phyloP scores from a whole-genome alignment of 495 filamentous ascomycete genomes.

The Bacidia rubella region DNA sequence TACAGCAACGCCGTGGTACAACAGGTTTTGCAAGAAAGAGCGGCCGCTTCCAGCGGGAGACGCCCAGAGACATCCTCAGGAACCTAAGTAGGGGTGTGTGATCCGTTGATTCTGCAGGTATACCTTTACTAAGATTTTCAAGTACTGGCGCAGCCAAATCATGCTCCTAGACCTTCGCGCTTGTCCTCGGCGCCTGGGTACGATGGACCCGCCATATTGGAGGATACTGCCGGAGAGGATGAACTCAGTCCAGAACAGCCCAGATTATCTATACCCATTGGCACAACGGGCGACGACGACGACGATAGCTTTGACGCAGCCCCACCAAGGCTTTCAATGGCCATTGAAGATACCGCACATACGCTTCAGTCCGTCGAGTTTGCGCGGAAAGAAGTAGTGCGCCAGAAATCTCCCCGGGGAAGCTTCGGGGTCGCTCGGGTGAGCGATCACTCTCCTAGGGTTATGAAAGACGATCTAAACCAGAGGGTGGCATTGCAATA shows the following conservation, averaged over 20 bases:
- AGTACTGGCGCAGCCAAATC: not conserved
- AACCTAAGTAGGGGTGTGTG: slow-evolving; percentile 45
- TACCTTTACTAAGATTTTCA: not conserved
- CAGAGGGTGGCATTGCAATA: not conserved
- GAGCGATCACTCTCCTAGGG: slow-evolving; percentile 46
- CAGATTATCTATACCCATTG: slow-evolving; percentile 57
- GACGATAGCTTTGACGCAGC: slow-evolving; percentile 37
- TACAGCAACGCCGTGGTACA: slow-evolving; percentile 58
- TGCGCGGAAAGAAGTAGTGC: slow-evolving; percentile 44
- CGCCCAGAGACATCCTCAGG: slow-evolving; percentile 56
- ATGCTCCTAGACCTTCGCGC: not conserved
- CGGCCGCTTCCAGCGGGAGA: slow-evolving; percentile 55
- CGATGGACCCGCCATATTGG: not conserved
- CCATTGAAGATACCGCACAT: slow-evolving; percentile 54
- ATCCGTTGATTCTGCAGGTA: not conserved
- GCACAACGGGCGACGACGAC: slow-evolving; percentile 35
- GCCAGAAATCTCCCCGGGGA: slow-evolving; percentile 35
- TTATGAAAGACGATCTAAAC: not conserved
- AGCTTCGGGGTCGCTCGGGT: slow-evolving; percentile 42
- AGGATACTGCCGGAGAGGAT: slow-evolving; percentile 33
- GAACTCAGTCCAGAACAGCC: slow-evolving; percentile 50
- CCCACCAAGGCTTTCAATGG: slow-evolving; percentile 47
- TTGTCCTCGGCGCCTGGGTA: not conserved
- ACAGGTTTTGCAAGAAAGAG: slow-evolving; percentile 56
- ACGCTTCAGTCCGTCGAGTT: slow-evolving; percentile 59